These are phyloP conservation scores for Colletotrichum cereale DNA, from an alignment of 2,329 filamentous ascomycete genomes.

Conservation along the genomic window DNA sequence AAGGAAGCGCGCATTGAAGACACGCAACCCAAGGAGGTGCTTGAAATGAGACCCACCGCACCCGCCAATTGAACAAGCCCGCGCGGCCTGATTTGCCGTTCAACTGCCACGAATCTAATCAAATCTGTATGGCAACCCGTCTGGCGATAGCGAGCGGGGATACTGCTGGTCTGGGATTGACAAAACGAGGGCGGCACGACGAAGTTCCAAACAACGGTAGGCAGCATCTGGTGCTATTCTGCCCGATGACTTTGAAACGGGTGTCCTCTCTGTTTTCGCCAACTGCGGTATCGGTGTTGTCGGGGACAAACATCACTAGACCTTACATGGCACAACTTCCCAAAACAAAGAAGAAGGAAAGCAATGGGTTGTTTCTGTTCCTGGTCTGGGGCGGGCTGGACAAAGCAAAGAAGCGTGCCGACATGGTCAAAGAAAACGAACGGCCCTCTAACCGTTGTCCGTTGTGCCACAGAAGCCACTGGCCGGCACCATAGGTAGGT, in stretches of 20 bases:
- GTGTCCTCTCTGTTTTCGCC: not conserved
- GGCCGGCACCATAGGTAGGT: not conserved
- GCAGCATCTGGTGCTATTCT: not conserved
- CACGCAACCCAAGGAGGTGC: not conserved
- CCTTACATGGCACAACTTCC: not conserved
- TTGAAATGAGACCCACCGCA: conserved; percentile 11
- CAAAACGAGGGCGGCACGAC: not conserved
- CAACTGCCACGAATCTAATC: not conserved
- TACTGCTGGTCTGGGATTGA: not conserved
- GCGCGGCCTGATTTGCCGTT: not conserved
- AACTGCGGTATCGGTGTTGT: not conserved
- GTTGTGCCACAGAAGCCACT: conserved; percentile 16
- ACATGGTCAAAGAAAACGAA: not conserved
- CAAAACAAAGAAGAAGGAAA: conserved; percentile 8
- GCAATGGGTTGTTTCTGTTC: not conserved
- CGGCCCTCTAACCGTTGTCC: conserved; percentile 5
- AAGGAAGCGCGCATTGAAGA: conserved; percentile 3
- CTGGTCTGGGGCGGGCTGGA: not conserved
- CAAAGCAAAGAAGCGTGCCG: conserved; percentile 1
- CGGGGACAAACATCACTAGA: not conserved
- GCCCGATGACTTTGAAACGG: not conserved
- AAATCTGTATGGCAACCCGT: not conserved
- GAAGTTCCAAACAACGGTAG: not conserved
- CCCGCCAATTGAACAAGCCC: not conserved
- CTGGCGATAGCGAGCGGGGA: not conserved